Evolutionary conservation across 257 asterid genomes (phyloP), one percentile per base, ranked within the genome.

Genomic region (Verbascum thapsus): DNA sequence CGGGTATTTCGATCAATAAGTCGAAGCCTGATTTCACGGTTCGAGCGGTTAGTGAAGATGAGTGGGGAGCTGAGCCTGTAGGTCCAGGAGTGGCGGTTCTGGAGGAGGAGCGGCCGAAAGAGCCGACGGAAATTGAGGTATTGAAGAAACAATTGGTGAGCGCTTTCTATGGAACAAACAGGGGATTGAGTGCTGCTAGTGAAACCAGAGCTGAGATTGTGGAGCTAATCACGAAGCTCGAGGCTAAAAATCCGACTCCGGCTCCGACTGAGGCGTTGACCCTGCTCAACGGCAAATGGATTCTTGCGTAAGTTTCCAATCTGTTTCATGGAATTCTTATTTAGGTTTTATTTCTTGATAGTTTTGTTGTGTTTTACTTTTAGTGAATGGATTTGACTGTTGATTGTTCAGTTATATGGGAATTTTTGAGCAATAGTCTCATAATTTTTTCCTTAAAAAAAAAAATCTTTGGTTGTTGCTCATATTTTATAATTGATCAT

Each of bases 231-330:
- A 49, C 90, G 3, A 78, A 80, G 82, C 83, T 92, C 58, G 97
- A 92, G 80, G 84, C 95, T 2, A 72, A 74, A 61, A 92, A 92
- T 50, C 97, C 97, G 0, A 92, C 85, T 26, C 96, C 97, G 1
- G 95, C 94, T 11, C 95, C 97, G 0, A 89, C 94, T 0, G 91
- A 92, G 72, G 96, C 96, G 51, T 70, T 92, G 78, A 13, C 87
- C 38, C 77, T 87, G 37, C 94, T 92, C 69, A 87, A 92, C 34
- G 99, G 97, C 17, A 92, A 87, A 76, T 92, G 97, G 99, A 81
- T 89, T 65, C 99, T 91, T 12, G 90, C 81, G 96, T 88, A 79
- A 77, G 84, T 69, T 66, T 45, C 15, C 0, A 0, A 52, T 23
- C 9, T 5, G 30, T n/a, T n/a, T n/a, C n/a, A n/a, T n/a, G n/a